Base-by-base conservation (phyloP, 2,329 filamentous ascomycete genomes). In the Sphaerostilbella broomeana region DNA sequence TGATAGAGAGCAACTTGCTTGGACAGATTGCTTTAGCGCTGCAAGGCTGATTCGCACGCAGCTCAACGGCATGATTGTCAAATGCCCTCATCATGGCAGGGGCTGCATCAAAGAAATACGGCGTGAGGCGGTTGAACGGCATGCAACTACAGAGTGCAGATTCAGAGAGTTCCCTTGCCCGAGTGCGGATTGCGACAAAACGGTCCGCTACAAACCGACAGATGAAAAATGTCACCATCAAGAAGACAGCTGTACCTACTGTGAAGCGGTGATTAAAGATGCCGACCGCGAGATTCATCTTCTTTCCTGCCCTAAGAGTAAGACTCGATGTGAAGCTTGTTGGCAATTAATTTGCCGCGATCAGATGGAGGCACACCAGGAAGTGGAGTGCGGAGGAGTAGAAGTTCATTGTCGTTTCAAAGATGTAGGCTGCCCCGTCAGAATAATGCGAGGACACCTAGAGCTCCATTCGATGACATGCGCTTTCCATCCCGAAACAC, bases 141-240 rank as follows among this genome's bases (percentile, higher is more conserved):
- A 83, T 51, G 67, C 77, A 27, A 67, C 68, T 6, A 65, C 65
- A 15, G 73, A 77, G 34, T 83, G 79, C 51, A 64, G 64, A 1
- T 77, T 72, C 49, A 70, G 70, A 5, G 60, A 70, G 21, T 70
- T 77, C 15, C 62, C 65, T n/a, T 83, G 79, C 48, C 70, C 74
- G 0, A 71, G 73, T 24, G 52, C 64, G 11, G 52, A 56, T 3
- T 83, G 79, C 54, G 56, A 63, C 20, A 69, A 73, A 52, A 64
- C 63, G 17, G 62, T 81, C 3, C 62, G 65, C 10, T 65, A 71
- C 32, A 73, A 72, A 46, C 65, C 76, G 42, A 58, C 61, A 2
- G 64, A 62, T n/a, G 66, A 68, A 33, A 64, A 65, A 2, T 82
- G 79, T 50, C 64, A 75, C 16, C 79, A 82, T 50, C 65, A 64